phyloP scores from a whole-genome alignment of 257 asterid genomes.

The Thymus quinquecostatus region DNA sequence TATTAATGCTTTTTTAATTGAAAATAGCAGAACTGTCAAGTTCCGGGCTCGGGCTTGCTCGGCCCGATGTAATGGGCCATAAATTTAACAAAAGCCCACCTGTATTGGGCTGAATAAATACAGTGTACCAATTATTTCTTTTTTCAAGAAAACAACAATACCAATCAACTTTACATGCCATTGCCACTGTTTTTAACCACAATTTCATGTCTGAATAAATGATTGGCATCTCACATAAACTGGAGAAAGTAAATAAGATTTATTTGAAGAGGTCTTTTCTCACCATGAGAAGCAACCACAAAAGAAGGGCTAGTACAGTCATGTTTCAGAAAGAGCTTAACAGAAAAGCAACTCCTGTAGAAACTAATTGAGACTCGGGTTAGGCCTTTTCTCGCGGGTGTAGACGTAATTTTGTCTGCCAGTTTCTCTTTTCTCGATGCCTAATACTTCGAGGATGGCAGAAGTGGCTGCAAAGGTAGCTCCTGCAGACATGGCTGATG shows the following conservation, averaged over 20 bases:
- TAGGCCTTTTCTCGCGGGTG: slow-evolving; percentile 73
- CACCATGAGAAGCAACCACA: slow-evolving; percentile 27
- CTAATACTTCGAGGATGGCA: slow-evolving; percentile 66
- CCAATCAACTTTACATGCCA: slow-evolving; percentile 30
- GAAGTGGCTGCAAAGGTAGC: slow-evolving; percentile 83
- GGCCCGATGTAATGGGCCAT: too few relatives aligned
- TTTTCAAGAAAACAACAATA: slow-evolving; percentile 18
- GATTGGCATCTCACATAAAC: slow-evolving; percentile 20
- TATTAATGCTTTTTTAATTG: neutral
- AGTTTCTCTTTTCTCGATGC: slow-evolving; percentile 68
- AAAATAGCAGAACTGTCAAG: too few relatives aligned
- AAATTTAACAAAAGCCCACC: too few relatives aligned
- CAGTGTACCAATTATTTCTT: neutral
- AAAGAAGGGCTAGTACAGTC: slow-evolving; percentile 35
- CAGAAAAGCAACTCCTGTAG: neutral
- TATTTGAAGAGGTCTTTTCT: slow-evolving; percentile 32
- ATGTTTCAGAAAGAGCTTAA: slow-evolving; percentile 17
- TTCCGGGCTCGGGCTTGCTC: too few relatives aligned
- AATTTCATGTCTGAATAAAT: slow-evolving; percentile 21
- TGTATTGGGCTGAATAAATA: too few relatives aligned
- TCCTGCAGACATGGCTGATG: slow-evolving; percentile 81
- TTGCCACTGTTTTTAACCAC: slow-evolving; percentile 24
- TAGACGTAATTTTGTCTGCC: slow-evolving; percentile 87
- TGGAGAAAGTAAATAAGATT: slow-evolving; percentile 9
- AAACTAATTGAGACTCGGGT: slow-evolving; percentile 49